A percentile compares a stretch with the other conserved stretches of the same genome.
These are phyloP conservation scores for Cyclotella kingstonii DNA, from an alignment of 108 stramenopile species.

Conservation along the genomic window DNA sequence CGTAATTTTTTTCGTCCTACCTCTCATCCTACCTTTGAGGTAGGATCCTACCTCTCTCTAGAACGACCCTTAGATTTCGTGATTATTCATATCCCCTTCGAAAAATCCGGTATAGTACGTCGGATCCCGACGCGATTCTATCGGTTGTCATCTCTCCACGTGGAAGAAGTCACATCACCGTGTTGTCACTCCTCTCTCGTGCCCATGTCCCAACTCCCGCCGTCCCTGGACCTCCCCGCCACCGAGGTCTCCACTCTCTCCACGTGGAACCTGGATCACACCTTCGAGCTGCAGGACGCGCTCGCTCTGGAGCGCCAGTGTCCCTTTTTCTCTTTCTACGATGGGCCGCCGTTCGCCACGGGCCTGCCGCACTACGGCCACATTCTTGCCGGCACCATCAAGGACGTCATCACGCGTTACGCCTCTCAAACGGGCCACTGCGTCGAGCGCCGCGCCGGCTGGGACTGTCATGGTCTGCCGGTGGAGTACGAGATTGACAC, in stretches of 20 bases:
- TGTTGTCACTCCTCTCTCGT: too few relatives aligned
- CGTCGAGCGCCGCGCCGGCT: constrained; percentile 95
- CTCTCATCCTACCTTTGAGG: too few relatives aligned
- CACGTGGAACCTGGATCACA: constrained; percentile 74
- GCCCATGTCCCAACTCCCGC: constrained; percentile 74
- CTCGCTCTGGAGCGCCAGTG: constrained; percentile 54
- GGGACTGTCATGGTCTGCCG: constrained; percentile 99
- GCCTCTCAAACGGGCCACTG: constrained; percentile 92
- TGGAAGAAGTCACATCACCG: too few relatives aligned
- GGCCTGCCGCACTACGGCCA: constrained; percentile 99
- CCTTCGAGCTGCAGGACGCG: constrained; percentile 70
- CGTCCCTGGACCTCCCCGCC: constrained; percentile 77
- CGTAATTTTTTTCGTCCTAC: too few relatives aligned
- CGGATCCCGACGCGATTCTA: too few relatives aligned
- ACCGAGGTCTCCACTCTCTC: constrained; percentile 78
- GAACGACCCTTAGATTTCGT: too few relatives aligned
- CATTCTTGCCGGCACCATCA: constrained; percentile 99
- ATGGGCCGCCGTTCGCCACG: constrained; percentile 99
- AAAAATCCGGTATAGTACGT: too few relatives aligned
- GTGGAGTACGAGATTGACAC: constrained; percentile 99
- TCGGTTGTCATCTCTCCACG: too few relatives aligned
- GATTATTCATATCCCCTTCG: too few relatives aligned
- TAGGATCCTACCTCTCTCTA: too few relatives aligned
- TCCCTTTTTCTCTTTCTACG: constrained; percentile 96
- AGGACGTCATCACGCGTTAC: constrained; percentile 98